A percentile compares a stretch with the other conserved stretches of the same genome.
phyloP scores from a whole-genome alignment of 2,329 filamentous ascomycete species.

The Periconia digitata region DNA sequence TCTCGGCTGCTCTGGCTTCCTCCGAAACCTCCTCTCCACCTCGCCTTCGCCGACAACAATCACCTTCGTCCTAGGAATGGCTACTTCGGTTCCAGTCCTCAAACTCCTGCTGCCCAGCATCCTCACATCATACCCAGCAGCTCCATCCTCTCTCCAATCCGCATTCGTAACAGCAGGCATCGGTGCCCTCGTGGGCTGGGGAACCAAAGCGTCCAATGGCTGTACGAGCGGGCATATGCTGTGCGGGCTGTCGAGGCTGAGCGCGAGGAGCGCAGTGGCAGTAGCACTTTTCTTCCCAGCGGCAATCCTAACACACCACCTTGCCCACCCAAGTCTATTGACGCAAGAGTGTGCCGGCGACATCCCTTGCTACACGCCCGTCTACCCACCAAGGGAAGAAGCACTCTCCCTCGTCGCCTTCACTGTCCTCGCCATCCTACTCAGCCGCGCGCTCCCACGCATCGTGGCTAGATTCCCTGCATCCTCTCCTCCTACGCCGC shows the following conservation, averaged over 20 bases:
- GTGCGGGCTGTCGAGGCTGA: conserved; percentile 54
- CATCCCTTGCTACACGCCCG: conserved; percentile 50
- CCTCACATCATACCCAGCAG: conserved; percentile 46
- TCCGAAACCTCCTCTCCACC: conserved; percentile 44
- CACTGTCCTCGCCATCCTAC: conserved; percentile 27
- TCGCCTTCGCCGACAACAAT: conserved; percentile 46
- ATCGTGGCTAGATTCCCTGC: conserved; percentile 14
- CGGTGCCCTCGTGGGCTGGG: conserved; percentile 53
- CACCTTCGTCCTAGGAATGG: conserved; percentile 50
- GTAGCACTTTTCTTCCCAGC: conserved; percentile 39
- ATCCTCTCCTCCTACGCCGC: no score
- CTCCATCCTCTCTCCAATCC: conserved; percentile 37
- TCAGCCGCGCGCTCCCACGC: conserved; percentile 23
- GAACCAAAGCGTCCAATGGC: conserved; percentile 55
- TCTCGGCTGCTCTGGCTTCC: conserved; percentile 53
- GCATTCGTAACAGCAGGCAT: conserved; percentile 44
- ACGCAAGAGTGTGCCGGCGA: conserved; percentile 39
- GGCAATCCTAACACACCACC: conserved; percentile 37
- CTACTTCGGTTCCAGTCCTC: conserved; percentile 47
- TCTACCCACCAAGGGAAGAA: conserved; percentile 42
- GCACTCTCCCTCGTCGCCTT: conserved; percentile 41
- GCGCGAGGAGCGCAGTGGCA: conserved; percentile 52
- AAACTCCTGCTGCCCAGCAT: conserved; percentile 46
- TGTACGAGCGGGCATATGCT: conserved; percentile 61
- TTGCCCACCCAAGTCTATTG: conserved; percentile 46